Percentiles rank a stretch among this genome's conserved stretches.
These are phyloP conservation scores for Physocladia obscura DNA, from an alignment of 192 early-diverging fungal genomes.

Conservation along the genomic window DNA sequence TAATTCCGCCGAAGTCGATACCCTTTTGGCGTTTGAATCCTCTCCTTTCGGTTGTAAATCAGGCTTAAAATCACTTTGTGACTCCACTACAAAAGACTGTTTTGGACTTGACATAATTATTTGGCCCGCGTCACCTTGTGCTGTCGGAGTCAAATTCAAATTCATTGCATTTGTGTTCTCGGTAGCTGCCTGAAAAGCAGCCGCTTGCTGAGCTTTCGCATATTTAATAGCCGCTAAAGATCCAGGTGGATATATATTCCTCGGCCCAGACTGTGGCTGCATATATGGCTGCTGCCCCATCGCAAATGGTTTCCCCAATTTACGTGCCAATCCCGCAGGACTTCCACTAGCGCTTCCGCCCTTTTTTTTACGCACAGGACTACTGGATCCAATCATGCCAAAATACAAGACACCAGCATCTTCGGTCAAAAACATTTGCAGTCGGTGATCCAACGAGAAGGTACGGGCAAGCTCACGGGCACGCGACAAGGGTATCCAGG, in stretches of 20 bases:
- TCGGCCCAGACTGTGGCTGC: conserved; percentile 2
- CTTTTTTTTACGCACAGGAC: conserved; percentile 6
- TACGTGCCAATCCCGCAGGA: neutral
- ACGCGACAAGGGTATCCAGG: conserved; percentile 88
- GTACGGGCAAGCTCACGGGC: conserved; percentile 81
- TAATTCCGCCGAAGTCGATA: no score
- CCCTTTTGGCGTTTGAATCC: no score
- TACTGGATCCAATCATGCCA: conserved; percentile 10
- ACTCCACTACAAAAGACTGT: no score
- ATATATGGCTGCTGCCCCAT: conserved; percentile 14
- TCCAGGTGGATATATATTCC: conserved; percentile 27
- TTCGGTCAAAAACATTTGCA: conserved; percentile 77
- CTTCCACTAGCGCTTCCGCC: conserved; percentile 34
- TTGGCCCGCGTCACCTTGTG: no score
- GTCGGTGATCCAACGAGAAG: conserved; percentile 71
- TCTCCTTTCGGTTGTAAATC: no score
- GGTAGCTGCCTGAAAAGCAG: neutral
- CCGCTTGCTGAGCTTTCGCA: conserved; percentile 5
- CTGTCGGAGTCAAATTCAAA: no score
- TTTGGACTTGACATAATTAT: no score
- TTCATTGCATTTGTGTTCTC: no score
- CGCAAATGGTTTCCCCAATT: neutral
- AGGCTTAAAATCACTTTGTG: no score
- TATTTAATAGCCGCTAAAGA: conserved; percentile 19
- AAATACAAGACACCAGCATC: conserved; percentile 44